Base-by-base conservation (phyloP, 441 rosid genomes). In the Aquilaria agallochum region DNA sequence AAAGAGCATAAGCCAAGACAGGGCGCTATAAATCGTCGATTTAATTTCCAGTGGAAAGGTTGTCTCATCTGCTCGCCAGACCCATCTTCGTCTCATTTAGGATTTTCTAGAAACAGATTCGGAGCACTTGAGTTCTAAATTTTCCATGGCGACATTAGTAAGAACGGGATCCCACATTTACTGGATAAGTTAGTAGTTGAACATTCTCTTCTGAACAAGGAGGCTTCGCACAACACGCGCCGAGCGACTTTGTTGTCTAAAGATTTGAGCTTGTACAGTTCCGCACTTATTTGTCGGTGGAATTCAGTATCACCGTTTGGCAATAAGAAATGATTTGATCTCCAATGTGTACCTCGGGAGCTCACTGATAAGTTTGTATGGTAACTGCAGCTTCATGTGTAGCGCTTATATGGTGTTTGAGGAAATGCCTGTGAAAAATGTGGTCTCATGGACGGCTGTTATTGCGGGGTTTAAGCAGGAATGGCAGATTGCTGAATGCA, bases 381-480 rank as follows among this genome's bases (percentile, higher is more conserved):
- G 83, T 9, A 84, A 73, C 66, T 84, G 82, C 7, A 68, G 88
- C 2, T 72, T 70, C 13, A 11, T 82, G 40, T 65, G 56, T 0
- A 53, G 52, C 64, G 94, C 94, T 4, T 70, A 65, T 61, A 79
- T 78, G 30, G 59, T 86, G 87, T 89, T 92, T 31, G 78, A 74
- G 2, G 92, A 87, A 91, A 91, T 89, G 86, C 85, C 95, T 65
- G 79, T 77, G 2, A 87, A 70, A 72, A 88, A 89, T 59, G 90
- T 86, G 0, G 92, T 92, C 53, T 80, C 90, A 0, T 95, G 97
- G 97, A 87, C 96, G 0, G 85, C 90, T 27, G 69, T 91, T 53
- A 85, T 89, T 67, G 76, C 92, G 53, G 96, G 87, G 48, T 91
- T 80, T 72, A 92, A 95, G 3, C 89, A 83, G 58, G 88, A 80